Evolutionary conservation across 169 alveolate species (phyloP), one percentile per base, ranked within the genome.

Genomic region (Sarcocystis neurona): DNA sequence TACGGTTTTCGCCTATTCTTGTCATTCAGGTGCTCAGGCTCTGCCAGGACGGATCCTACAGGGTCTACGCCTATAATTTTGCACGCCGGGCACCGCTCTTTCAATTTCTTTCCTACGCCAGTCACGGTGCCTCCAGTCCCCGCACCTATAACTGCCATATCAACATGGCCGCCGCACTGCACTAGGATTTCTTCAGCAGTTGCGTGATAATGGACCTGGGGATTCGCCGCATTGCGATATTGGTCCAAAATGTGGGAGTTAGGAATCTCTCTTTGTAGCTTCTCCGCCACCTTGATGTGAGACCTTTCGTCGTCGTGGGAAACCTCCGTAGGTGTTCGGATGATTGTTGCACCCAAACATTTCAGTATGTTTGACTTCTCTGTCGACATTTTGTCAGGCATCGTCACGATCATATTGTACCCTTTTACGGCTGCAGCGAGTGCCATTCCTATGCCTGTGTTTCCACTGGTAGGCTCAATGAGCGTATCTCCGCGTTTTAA

Each of bases 51-150:
- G n/a, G 92, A 87, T 0, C 98, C 99, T 53, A 90, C 84, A 30
- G 99, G 99, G 89, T 97, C 99, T 18, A 97, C 97, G 15, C 97
- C 98, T 20, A 97, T 95, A 68, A 97, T 89, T 92, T 94, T 90
- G 86, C 96, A 89, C 43, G 92, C 79, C 20, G 96, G 96, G 79
- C 88, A 56, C 66, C 84, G 85, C 88, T 96, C 98, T 92, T 96
- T 97, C 79, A 97, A 89, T 89, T 95, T 95, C 93, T 95, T 95
- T 46, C 97, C 97, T 32, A 95, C 92, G 15, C 99, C 99, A 6
- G 98, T 94, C 56, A 97, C 87, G 39, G 98, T 96, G 32, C 99
- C 99, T 43, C 99, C 99, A 27, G 99, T 97, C 34, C 99, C 99
- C 32, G 89, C 87, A 32, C 89, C 47, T 32, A 96, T 91, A 20